These are phyloP conservation scores for Beauveria sp. DNA, from an alignment of 2,329 filamentous ascomycete species.

Conservation along the genomic window DNA sequence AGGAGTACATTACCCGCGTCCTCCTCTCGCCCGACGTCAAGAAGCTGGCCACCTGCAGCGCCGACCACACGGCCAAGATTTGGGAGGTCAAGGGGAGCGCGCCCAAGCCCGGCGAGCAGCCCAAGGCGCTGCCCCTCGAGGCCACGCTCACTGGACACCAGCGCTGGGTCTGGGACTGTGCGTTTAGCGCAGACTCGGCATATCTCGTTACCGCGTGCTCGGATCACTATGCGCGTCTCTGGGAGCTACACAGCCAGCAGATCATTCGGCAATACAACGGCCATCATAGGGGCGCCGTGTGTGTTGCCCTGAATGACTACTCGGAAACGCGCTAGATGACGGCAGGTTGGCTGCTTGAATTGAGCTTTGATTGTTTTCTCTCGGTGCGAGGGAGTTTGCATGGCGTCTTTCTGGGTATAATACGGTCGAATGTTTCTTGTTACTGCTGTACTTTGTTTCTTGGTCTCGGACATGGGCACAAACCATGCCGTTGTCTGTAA, in stretches of 20 bases:
- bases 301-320: slow-evolving; percentile 87
- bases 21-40: slow-evolving; percentile 89
- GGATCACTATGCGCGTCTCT: slow-evolving; percentile 86
- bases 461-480: neutral
- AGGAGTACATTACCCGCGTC: slow-evolving; percentile 86
- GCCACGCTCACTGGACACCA: slow-evolving; percentile 86
- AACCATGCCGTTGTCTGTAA: neutral
- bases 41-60: slow-evolving; percentile 87
- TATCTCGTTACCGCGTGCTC: slow-evolving; percentile 91
- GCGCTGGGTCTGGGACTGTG: slow-evolving; percentile 96
- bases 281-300: slow-evolving; percentile 85
- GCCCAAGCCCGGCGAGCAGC: slow-evolving; percentile 27
- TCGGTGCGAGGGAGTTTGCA: neutral
- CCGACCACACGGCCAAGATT: slow-evolving; percentile 90
- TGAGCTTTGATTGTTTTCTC: neutral
- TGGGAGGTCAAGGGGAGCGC: slow-evolving; percentile 81
- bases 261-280: slow-evolving; percentile 95
- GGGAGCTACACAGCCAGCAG: slow-evolving; percentile 79
- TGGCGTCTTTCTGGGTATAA: slow-evolving; percentile 5
- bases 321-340: slow-evolving; percentile 43
- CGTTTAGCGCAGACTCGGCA: slow-evolving; percentile 86
- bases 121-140: slow-evolving; percentile 67
- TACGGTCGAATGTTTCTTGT: neutral
- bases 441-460: neutral
- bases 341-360: neutral